Base-by-base conservation (phyloP, 208 protist genomes). In the Trypanosoma boissoni region DNA sequence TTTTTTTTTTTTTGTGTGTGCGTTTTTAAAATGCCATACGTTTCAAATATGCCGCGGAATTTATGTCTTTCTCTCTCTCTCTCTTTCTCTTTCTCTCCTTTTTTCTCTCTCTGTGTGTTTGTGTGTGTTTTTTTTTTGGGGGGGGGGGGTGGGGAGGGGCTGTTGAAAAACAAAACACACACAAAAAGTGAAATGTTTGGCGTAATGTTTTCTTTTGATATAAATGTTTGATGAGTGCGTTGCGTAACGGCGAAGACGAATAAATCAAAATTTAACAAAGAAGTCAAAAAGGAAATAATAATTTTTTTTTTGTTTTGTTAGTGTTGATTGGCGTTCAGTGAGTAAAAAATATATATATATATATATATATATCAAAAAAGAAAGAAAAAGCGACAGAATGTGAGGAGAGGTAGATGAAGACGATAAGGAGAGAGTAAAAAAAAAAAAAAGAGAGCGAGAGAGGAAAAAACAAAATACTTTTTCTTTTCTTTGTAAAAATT, bases 371-470 rank as follows among this genome's bases (percentile, higher is more conserved):
- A 31, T 7, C 21, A 36, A 54, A 45, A n/a, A 34, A 43, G 36
- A 34, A 48, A 18, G 12, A 46, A 41, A 64, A 43, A 52, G 23
- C 37, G 31, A 44, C n/a, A n/a, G n/a, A n/a, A n/a, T n/a, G n/a
- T n/a, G n/a, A n/a, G n/a, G 27, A 8, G 8, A 10, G 14, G 18
- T 9, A 23, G 0, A 21, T 24, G 44, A 49, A 21, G 23, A 21
- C 23, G 44, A 49, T 24, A 21, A 20, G 18, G 23, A 20, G 44
- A 21, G 8, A 49, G 8, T 9, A 49, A 12, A 49, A 24, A 20
- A 49, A 49, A 20, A 49, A 23, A 49, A 49, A 20, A 20, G 44
- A 20, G 14, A 20, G 18, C 8, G 8, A 20, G 14, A 20, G n/a
- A 21, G 14, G 0, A 49, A 23, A 10, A 21, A 20, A 20, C 16